Evolutionary conservation across 768 basidiomycete genomes (phyloP).

Genomic region (Mycena haematopus): DNA sequence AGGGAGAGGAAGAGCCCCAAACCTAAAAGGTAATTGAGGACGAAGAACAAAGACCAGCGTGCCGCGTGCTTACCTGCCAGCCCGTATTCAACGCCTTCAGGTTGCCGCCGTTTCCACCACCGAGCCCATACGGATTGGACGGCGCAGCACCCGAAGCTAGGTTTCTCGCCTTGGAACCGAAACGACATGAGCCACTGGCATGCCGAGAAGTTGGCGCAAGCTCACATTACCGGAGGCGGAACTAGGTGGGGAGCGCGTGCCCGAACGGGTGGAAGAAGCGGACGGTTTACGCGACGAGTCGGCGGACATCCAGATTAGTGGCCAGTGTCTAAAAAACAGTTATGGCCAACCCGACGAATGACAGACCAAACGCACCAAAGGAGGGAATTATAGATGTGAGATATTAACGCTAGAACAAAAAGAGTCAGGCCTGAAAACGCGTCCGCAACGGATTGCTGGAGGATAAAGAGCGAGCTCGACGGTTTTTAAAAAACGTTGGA

Average conservation of each 20-base stretch:
- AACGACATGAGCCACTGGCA: conserved; percentile 23
- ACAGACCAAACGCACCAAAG: conserved; percentile 27
- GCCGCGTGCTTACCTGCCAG: conserved; percentile 63
- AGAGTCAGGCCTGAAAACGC: conserved; percentile 18
- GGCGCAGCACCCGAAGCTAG: conserved; percentile 47
- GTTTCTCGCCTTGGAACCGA: conserved; percentile 48
- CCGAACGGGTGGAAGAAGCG: conserved; percentile 70
- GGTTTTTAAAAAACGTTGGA: not conserved
- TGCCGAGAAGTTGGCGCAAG: conserved; percentile 22
- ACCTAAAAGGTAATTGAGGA: conserved; percentile 48
- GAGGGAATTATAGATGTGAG: conserved; percentile 37
- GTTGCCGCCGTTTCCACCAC: conserved; percentile 55
- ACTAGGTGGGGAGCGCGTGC: conserved; percentile 64
- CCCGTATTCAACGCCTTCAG: conserved; percentile 64
- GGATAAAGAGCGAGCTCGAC: not conserved
- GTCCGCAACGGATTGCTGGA: conserved; percentile 1
- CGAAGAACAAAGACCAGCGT: conserved; percentile 13
- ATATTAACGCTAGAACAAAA: conserved; percentile 32
- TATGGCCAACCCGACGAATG: conserved; percentile 19
- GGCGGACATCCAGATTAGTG: conserved; percentile 42
- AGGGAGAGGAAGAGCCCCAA: conserved; percentile 58
- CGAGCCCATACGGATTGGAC: conserved; percentile 58
- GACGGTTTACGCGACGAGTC: conserved; percentile 70
- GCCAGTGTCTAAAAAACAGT: conserved; percentile 33
- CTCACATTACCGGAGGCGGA: conserved; percentile 69